phyloP scores from a whole-genome alignment of 2,329 filamentous ascomycete species.

The Ambrosiella xylebori region DNA sequence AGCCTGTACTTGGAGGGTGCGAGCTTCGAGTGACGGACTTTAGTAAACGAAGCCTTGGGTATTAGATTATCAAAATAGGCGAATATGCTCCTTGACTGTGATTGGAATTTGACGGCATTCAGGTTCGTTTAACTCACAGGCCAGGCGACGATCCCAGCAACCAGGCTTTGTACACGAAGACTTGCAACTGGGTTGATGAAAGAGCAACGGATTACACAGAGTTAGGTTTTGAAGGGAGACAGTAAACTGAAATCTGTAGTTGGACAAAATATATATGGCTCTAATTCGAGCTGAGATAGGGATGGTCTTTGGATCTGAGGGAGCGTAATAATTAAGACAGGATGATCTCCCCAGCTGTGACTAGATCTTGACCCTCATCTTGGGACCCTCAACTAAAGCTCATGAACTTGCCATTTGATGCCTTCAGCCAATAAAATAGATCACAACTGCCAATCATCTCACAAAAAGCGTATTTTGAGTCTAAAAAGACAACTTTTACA shows the following conservation, averaged over 20 bases:
- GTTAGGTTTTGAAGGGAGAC: not conserved
- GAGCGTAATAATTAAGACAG: too few species aligned
- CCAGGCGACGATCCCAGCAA: not conserved
- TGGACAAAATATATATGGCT: not conserved
- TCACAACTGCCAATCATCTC: too few species aligned
- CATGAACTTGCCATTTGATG: too few species aligned
- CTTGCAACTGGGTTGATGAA: not conserved
- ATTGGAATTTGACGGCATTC: not conserved
- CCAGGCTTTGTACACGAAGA: not conserved
- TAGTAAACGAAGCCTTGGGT: not conserved
- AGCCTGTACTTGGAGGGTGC: too few species aligned
- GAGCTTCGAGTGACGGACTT: too few species aligned
- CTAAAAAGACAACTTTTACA: not conserved
- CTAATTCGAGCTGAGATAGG: too few species aligned
- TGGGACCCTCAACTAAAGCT: too few species aligned
- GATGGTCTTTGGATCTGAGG: too few species aligned
- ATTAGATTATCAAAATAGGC: not conserved
- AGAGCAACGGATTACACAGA: not conserved
- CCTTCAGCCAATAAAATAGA: too few species aligned
- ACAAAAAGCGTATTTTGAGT: not conserved
- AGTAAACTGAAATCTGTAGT: not conserved
- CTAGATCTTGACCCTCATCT: too few species aligned
- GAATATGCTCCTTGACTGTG: not conserved
- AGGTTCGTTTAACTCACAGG: not conserved
- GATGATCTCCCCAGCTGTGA: too few species aligned